Conservation (phyloP, 768 basidiomycete species). For the Dioszegia aurantiaca region DNA sequence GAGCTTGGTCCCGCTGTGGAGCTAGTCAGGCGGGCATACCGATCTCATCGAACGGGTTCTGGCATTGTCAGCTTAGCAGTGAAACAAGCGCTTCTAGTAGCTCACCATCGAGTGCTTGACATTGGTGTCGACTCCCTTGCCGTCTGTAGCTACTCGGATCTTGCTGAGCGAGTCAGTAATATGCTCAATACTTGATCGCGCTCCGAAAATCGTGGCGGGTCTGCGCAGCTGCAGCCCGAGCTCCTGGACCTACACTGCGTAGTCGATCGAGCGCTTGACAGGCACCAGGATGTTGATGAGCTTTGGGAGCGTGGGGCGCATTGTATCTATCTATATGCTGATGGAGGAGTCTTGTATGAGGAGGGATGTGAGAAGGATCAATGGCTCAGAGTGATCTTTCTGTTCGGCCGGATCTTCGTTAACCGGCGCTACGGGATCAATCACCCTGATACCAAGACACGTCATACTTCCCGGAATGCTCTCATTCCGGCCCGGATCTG, state of each 20-base stretch:
- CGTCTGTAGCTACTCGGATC: constrained; percentile 91
- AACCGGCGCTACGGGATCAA: too few species aligned
- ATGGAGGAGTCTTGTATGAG: too few species aligned
- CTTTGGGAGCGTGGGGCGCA: constrained; percentile 48
- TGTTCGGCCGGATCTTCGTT: too few species aligned
- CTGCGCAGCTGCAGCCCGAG: neutral
- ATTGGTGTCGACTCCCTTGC: constrained; percentile 92
- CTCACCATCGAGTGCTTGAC: constrained; percentile 98
- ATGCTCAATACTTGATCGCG: too few species aligned
- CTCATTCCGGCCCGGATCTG: too few species aligned
- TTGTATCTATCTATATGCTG: too few species aligned
- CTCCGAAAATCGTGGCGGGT: too few species aligned
- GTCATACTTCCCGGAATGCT: too few species aligned
- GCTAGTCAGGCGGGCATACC: constrained; percentile 58
- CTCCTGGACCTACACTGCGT: constrained; percentile 63
- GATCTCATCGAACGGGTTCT: constrained; percentile 99
- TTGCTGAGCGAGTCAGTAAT: constrained; percentile 57
- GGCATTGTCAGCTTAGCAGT: constrained; percentile 13
- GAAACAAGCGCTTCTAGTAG: neutral
- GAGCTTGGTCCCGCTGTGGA: neutral
- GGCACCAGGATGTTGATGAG: constrained; percentile 89
- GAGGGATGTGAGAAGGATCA: neutral
- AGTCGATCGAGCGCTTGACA: constrained; percentile 93
- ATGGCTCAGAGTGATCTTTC: neutral
- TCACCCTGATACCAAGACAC: too few species aligned